Evolutionary conservation across 1,284 basidiomycete genomes (phyloP), one percentile per base, ranked within the genome.

Genomic region (Porogramme epimiltina): DNA sequence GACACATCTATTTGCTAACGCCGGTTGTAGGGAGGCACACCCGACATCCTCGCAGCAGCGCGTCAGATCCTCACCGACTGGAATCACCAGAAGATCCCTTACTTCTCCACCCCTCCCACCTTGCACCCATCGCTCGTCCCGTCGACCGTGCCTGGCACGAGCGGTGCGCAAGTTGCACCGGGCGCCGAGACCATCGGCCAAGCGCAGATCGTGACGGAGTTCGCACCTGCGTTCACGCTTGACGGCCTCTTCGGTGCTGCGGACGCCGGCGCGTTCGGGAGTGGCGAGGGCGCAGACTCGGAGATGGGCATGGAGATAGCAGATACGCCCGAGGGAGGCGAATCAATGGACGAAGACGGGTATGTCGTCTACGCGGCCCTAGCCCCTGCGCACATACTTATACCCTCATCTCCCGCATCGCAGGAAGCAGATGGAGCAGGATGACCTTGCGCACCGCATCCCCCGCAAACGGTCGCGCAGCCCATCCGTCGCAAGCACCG

Each of bases 41-140:
- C 96, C 0, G 95, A 98, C 70, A 70, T 96, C 18, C 84, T 90
- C 42, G 80, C 87, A 0, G 83, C 93, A 0, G 94, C 95, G 0
- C 84, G 92, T 25, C 85, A 88, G 15, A 81, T 98, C n/a, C 72
- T 99, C 3, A 84, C 81, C 42, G 96, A 99, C 68, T 98, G 96
- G 95, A 98, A 98, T 66, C 85, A 92, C 58, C 94, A 98, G 64
- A 95, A 94, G 66, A 98, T 98, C 23, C 88, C 90, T 0, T 98
- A 93, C 72, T 91, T 81, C 71, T 92, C 93, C 1, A 69, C 76
- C 1, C 92, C 95, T 2, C 95, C 96, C 0, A 66, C 74, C 2
- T 67, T 91, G 2, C 93, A 94, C 65, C 84, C 88, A 0, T 92
- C 91, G 2, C 78, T 81, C 23, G 75, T 88, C 54, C 89, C 83